Evolutionary conservation across 2,329 filamentous ascomycete species (phyloP).

Genomic region (Chaetomium sp.): DNA sequence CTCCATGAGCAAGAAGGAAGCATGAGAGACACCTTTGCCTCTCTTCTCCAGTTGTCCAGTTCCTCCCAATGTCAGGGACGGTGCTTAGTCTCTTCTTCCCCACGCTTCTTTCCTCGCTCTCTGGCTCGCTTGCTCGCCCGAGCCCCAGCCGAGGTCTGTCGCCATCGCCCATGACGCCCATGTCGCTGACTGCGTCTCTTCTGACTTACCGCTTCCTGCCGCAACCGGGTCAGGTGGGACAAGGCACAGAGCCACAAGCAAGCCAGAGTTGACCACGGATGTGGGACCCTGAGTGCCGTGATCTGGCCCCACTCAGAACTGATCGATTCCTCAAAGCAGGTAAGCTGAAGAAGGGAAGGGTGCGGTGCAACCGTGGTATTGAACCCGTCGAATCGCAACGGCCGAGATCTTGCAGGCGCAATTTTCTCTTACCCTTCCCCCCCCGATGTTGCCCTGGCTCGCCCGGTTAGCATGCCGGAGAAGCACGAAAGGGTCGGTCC

Average conservation of each 20-base stretch:
- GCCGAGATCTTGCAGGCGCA: constrained; percentile 10
- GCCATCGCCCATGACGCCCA: constrained; percentile 1
- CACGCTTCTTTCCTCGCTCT: neutral
- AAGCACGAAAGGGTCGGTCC: neutral
- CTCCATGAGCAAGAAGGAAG: neutral
- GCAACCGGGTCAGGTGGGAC: no score
- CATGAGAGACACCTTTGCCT: neutral
- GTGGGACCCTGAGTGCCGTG: neutral
- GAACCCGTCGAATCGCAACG: constrained; percentile 3
- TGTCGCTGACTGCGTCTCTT: no score
- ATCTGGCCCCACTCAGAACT: neutral
- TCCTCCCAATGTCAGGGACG: neutral
- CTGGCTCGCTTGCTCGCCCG: no score
- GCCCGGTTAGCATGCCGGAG: no score
- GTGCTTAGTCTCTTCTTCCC: neutral
- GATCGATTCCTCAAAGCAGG: neutral
- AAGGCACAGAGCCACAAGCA: no score
- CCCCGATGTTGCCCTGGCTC: no score
- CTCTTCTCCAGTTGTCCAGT: neutral
- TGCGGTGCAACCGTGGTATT: neutral
- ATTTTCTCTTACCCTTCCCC: no score
- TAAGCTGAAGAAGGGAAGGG: neutral
- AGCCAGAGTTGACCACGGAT: no score
- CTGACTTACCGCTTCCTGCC: no score
- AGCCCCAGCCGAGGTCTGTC: neutral